Conservation (phyloP, 257 asterid species). For the Euphrasia confusa region DNA sequence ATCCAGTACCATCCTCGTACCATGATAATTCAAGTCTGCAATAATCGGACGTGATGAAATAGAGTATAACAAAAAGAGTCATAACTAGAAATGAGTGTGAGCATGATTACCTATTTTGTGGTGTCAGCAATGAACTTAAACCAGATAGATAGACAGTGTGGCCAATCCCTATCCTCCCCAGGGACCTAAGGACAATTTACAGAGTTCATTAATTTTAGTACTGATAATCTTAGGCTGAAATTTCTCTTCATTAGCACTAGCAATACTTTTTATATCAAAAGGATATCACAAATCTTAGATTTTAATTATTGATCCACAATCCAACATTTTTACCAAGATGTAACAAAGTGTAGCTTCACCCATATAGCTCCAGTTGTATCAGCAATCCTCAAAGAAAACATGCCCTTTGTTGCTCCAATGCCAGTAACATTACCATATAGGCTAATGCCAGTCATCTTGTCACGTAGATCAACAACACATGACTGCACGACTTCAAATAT, state of each 20-base stretch:
- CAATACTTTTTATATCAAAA: not conserved
- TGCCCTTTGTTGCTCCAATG: slow-evolving; percentile 43
- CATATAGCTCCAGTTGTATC: slow-evolving; percentile 77
- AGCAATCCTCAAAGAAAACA: slow-evolving; percentile 53
- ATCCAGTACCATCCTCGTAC: slow-evolving; percentile 56
- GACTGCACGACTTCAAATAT: slow-evolving; percentile 73
- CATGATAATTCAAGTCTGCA: slow-evolving; percentile 76
- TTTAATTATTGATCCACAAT: no score
- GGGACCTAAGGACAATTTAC: slow-evolving; percentile 49
- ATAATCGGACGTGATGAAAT: not conserved
- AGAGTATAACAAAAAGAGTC: not conserved
- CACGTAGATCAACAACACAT: slow-evolving; percentile 66
- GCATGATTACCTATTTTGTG: slow-evolving; percentile 44
- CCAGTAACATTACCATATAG: slow-evolving; percentile 65
- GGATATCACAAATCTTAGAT: not conserved
- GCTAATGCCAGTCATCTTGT: slow-evolving; percentile 89
- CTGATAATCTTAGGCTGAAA: not conserved
- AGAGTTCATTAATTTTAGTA: not conserved
- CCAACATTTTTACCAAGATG: slow-evolving; percentile 51
- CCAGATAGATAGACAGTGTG: slow-evolving; percentile 76
- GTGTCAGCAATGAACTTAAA: slow-evolving; percentile 55
- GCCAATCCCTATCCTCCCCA: slow-evolving; percentile 68
- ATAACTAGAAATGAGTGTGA: not conserved
- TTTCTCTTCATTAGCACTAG: not conserved
- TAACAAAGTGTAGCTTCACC: slow-evolving; percentile 63